Evolutionary conservation across 768 basidiomycete genomes (phyloP), one percentile per base, ranked within the genome.

Genomic region (Suillus lakei): DNA sequence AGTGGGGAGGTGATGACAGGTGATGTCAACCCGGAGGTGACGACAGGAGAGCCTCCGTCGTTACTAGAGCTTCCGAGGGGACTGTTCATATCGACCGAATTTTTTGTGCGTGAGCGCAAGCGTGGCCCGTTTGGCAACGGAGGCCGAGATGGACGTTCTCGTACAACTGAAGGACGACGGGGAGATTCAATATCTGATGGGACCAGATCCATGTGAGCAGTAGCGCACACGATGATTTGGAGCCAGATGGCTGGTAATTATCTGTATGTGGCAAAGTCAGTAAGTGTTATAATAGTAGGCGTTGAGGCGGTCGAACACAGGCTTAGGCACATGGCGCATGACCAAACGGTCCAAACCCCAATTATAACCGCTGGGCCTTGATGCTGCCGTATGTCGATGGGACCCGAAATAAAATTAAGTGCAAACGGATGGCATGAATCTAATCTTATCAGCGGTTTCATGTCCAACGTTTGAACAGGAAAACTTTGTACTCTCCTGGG

Each of bases 71-170:
- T 61, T 21, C 61, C 55, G 18, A 36, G 51, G 10, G 62, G 56
- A n/a, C 59, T 63, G 28, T 48, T 50, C 23, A 68, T 58, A 43
- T 74, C 72, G 6, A 63, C 4, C 0, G 71, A 66, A 26, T 61
- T 62, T 51, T 68, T 73, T 38, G 56, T 61, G 16, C 61, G 67
- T 0, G 70, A 66, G 23, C 67, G 72, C 41, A 69, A 65, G 2
- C 75, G 64, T 0, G 75, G 75, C 0, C 75, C 75, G n/a, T 63
- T 30, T 21, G 63, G 63, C 9, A 61, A 63, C 0, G 75, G 75
- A 0, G 70, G 46, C 12, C 75, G 67, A 0, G 55, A 12, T 1
- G 76, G 76, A 3, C 76, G 69, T 67, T 77, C 74, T 48, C 39
- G 68, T 4, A 30, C n/a, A 0, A 66, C 30, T 15, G 73, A 69